These are phyloP conservation scores for Serendipita sp. DNA, from an alignment of 768 basidiomycete genomes.

Conservation along the genomic window DNA sequence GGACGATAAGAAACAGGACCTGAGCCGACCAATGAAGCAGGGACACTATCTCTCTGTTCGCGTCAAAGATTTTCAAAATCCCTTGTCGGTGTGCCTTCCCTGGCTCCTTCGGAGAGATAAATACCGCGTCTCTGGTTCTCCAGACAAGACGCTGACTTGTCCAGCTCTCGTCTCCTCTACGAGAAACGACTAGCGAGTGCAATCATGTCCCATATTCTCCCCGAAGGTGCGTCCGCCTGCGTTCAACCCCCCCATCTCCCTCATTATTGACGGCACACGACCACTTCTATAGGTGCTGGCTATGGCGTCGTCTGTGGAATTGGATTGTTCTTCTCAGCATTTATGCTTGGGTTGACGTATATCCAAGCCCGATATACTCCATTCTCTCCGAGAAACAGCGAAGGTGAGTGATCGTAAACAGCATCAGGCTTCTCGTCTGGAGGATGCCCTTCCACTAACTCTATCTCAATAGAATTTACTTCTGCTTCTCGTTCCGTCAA, in stretches of 20 bases:
- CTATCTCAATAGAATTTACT: constrained; percentile 38
- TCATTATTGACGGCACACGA: neutral
- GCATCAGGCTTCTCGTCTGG: neutral
- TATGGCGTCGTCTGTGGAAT: constrained; percentile 73
- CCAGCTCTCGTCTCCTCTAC: neutral
- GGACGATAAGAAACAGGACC: neutral
- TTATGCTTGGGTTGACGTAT: constrained; percentile 64
- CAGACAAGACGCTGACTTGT: neutral
- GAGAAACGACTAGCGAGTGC: neutral
- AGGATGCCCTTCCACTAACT: neutral
- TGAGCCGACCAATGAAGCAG: neutral
- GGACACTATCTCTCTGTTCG: too few relatives aligned
- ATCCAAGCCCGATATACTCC: constrained; percentile 73
- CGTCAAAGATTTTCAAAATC: neutral
- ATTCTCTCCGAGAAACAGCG: constrained; percentile 60
- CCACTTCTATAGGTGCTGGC: constrained; percentile 63
- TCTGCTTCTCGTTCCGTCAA: constrained; percentile 72
- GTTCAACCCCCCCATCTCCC: neutral
- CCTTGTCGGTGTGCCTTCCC: neutral
- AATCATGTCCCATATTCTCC: neutral
- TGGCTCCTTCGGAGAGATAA: neutral
- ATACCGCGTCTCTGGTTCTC: neutral
- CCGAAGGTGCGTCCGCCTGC: neutral
- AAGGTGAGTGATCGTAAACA: constrained; percentile 18
- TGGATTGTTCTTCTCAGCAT: constrained; percentile 70